Evolutionary conservation across 805 yeast species (phyloP).

Genomic region (Kluyveromyces lactis): DNA sequence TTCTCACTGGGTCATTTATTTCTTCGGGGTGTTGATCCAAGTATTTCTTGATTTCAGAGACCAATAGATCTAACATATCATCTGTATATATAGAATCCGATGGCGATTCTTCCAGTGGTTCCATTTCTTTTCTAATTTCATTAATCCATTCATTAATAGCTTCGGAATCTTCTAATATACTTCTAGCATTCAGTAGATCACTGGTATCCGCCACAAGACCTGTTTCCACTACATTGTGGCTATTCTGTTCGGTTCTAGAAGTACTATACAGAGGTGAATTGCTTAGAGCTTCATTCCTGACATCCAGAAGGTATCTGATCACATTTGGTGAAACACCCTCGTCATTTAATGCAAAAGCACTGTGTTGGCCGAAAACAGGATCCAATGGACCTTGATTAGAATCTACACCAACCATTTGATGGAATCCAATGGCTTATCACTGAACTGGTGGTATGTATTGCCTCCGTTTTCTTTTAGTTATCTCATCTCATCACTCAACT

Average conservation of each 20-base stretch:
- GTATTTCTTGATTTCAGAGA: constrained; percentile 14
- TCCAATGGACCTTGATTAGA: constrained; percentile 10
- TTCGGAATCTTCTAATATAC: background rate
- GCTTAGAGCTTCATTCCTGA: constrained; percentile 23
- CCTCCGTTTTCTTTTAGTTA: background rate
- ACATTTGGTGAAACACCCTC: constrained; percentile 21
- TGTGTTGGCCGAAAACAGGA: constrained; percentile 24
- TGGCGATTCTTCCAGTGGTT: constrained; percentile 2
- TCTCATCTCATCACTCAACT: background rate
- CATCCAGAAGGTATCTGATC: constrained; percentile 17
- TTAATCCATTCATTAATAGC: constrained; percentile 5
- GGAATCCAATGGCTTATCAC: background rate
- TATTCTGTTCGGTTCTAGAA: background rate
- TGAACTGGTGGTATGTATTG: constrained; percentile 1
- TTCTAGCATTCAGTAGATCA: constrained; percentile 2
- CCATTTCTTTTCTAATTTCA: constrained; percentile 5
- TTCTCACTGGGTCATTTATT: constrained; percentile 11
- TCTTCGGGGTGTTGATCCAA: constrained; percentile 9
- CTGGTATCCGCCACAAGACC: background rate
- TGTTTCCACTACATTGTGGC: background rate
- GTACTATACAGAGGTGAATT: constrained; percentile 7
- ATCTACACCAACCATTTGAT: background rate
- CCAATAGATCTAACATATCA: constrained; percentile 13
- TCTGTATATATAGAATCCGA: constrained; percentile 10
- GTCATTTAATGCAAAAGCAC: constrained; percentile 21